Conservation (phyloP, 2,329 filamentous ascomycete genomes). For the Chrysoporthe cubensis region DNA sequence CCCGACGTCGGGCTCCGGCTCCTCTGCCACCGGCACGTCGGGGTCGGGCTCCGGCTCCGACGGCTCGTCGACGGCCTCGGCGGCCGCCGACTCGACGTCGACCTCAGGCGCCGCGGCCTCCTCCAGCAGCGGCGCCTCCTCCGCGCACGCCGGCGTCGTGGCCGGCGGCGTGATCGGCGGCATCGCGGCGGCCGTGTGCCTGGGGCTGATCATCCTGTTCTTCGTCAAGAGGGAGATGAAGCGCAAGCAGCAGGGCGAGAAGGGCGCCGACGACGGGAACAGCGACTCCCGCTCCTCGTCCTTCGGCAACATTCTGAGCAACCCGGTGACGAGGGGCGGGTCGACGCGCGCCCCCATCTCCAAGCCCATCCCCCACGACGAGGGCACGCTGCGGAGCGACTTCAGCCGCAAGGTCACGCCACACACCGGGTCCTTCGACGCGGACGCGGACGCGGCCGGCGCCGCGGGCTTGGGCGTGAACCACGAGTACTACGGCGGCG, state of each 20-base stretch:
- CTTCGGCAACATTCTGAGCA: constrained; percentile 58
- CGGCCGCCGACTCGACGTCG: constrained; percentile 32
- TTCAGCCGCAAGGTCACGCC: constrained; percentile 50
- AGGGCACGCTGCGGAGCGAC: constrained; percentile 51
- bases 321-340: constrained; percentile 48
- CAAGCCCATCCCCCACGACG: constrained; percentile 53
- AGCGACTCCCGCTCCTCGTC: constrained; percentile 29
- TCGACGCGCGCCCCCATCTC: constrained; percentile 48
- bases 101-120: constrained; percentile 22
- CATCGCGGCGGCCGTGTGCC: constrained; percentile 45
- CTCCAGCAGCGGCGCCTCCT: constrained; percentile 25
- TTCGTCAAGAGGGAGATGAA: constrained; percentile 40
- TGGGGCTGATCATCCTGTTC: constrained; percentile 45
- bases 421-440: constrained; percentile 27
- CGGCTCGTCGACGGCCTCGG: constrained; percentile 32
- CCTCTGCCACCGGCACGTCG: constrained; percentile 31
- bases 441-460: constrained; percentile 6
- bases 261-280: constrained; percentile 32
- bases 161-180: constrained; percentile 53
- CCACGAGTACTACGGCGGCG: constrained; percentile 8
- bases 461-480: constrained; percentile 17
- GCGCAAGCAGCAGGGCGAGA: constrained; percentile 26
- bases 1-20: constrained; percentile 29
- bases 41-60: constrained; percentile 30
- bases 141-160: constrained; percentile 44